Base-by-base conservation (phyloP, 2,329 filamentous ascomycete genomes). In the Gliomastix tumulicola region DNA sequence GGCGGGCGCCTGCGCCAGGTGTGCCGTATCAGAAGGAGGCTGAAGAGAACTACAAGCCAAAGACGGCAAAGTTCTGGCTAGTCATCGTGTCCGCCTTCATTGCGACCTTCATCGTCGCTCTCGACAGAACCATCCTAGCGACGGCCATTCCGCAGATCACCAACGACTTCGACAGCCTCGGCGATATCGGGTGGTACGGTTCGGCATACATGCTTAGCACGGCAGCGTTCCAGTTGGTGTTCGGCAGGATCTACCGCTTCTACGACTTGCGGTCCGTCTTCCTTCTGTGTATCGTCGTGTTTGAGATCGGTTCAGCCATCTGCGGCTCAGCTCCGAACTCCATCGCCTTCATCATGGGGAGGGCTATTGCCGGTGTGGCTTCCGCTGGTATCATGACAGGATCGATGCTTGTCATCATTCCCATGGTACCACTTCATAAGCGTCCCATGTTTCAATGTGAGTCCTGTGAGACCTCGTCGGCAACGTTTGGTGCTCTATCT, bases 131-230 rank as follows among this genome's bases (percentile, higher is more conserved):
- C 11, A 13, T 25, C 7, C 20, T 40, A 12, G 22, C 53, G 48
- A 59, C 71, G 12, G 40, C 72, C 10, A 66, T 74, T 18, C 71
- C 72, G 3, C 55, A 60, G 22, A 76, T 76, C 48, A 73, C 70
- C n/a, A 63, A 74, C 45, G 69, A 75, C 16, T 76, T 77, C 50
- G 57, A 71, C 32, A 71, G 72, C 35, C 55, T 79, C 3, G 68
- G 69, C 3, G 77, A 82, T 42, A 74, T 81, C 39, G 75, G 75
- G 35, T 82, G 77, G 77, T 81, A 81, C 51, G 75, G 71, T 6
- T 74, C 72, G 25, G 68, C 74, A 2, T 78, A 79, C 50, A 58
- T 55, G 17, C 30, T 43, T 20, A 40, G 38, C 16, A 18, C 19
- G 4, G 35, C 32, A 19, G 27, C 32, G n/a, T 60, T 55, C 16